Evolutionary conservation across 352 stramenopile genomes (phyloP).

Genomic region (Thalassiosira gravida): DNA sequence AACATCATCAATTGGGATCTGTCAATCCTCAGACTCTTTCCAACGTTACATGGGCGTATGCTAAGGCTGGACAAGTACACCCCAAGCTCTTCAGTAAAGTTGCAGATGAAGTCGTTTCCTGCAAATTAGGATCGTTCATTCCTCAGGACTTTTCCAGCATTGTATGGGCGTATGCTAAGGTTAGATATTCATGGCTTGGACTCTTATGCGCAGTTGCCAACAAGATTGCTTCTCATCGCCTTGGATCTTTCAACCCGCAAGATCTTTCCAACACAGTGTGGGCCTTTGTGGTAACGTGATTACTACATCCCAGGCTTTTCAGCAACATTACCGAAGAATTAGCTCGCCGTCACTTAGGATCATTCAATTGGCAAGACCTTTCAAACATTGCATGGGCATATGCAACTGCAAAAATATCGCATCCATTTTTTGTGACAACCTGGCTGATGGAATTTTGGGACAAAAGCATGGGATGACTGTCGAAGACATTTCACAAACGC

Average conservation of each 20-base stretch:
- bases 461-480: too few species aligned
- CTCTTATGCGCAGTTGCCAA: too few species aligned
- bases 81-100: neutral
- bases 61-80: neutral
- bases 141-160: neutral
- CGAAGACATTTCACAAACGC: too few species aligned
- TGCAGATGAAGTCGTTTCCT: neutral
- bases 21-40: neutral
- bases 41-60: neutral
- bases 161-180: neutral
- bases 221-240: too few species aligned
- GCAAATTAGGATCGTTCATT: neutral
- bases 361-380: neutral
- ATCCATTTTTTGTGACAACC: too few species aligned
- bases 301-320: neutral
- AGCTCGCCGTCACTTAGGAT: neutral
- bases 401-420: neutral
- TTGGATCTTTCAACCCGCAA: too few species aligned
- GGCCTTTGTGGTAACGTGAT: too few species aligned
- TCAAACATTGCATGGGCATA: neutral
- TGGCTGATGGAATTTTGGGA: too few species aligned
- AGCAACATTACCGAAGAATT: neutral
- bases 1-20: neutral
- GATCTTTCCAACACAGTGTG: too few species aligned
- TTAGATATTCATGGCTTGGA: neutral